These are phyloP conservation scores for Wickerhamiella domercqiae DNA, from an alignment of 805 yeast species.

Conservation along the genomic window DNA sequence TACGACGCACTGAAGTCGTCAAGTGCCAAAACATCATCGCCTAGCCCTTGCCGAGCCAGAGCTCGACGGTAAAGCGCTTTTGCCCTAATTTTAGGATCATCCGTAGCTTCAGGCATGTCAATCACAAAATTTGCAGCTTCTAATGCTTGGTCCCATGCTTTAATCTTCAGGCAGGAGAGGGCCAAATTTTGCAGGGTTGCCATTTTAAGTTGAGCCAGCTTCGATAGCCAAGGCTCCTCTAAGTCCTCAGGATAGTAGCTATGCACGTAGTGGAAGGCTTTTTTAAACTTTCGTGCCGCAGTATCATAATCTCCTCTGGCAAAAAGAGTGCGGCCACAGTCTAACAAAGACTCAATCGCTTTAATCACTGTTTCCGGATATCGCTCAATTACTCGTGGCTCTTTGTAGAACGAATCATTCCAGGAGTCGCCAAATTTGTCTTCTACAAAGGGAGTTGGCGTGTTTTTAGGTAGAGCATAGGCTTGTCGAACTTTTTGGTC, in stretches of 20 bases:
- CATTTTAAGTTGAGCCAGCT: slow-evolving; percentile 37
- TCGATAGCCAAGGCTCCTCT: slow-evolving; percentile 9
- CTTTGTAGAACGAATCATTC: slow-evolving; percentile 14
- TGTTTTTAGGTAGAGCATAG: slow-evolving; percentile 9
- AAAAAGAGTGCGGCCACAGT: slow-evolving; percentile 60
- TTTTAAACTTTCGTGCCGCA: slow-evolving; percentile 54
- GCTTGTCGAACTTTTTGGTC: not conserved
- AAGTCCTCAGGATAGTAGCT: slow-evolving; percentile 59
- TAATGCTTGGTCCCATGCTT: slow-evolving; percentile 36
- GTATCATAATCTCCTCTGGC: slow-evolving; percentile 41
- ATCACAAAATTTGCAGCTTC: slow-evolving; percentile 51
- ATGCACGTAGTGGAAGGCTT: slow-evolving; percentile 52
- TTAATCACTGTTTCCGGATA: slow-evolving; percentile 13
- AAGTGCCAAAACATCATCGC: slow-evolving; percentile 58
- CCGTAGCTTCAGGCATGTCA: slow-evolving; percentile 33
- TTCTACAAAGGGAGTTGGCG: slow-evolving; percentile 14
- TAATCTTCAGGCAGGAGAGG: slow-evolving; percentile 48
- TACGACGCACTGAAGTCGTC: slow-evolving; percentile 46
- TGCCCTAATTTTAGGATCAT: slow-evolving; percentile 50
- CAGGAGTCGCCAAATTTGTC: slow-evolving; percentile 17
- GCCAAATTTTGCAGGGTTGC: slow-evolving; percentile 61
- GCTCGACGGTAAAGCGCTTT: slow-evolving; percentile 82
- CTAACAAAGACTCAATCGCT: slow-evolving; percentile 18
- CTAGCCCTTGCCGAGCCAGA: slow-evolving; percentile 42
- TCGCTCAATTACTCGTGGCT: slow-evolving; percentile 16